Base-by-base conservation (phyloP, 768 basidiomycete species). In the Pleurotus djamor region DNA sequence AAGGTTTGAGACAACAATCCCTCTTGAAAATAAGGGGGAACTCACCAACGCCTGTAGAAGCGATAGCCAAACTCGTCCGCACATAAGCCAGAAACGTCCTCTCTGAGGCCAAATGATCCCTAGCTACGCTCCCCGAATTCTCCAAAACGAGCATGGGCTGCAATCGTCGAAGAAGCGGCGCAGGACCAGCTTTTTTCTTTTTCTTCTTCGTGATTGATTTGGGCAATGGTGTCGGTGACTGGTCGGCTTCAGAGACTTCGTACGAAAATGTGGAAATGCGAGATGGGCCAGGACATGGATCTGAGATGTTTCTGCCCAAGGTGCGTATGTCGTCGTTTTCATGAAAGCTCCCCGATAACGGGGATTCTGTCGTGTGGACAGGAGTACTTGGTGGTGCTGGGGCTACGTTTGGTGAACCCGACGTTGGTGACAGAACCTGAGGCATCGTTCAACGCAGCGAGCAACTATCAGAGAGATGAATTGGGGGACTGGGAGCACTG, bases 41-140 rank as follows among this genome's bases (percentile, higher is more conserved):
- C 70, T 52, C 47, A 69, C 69, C 68, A 50, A 84, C 78, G 8
- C 82, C 83, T 0, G 73, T 74, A 3, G 74, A 74, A 10, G 79
- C 72, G 10, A 82, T 71, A 6, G 79, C 70, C 12, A 80, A 65
- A 54, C 79, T 80, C 28, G 82, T 82, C 44, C 81, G 69, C 17
- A 82, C 69, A 66, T 82, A 83, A 13, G 81, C 79, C 4, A 82
- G 69, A 61, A 79, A 82, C 4, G 79, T 82, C 36, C 80, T 69
- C 61, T 83, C 82, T 5, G 72, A 72, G 1, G 81, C 78, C 7
- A 83, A 71, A 60, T 83, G 81, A 66, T 82, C 81, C n/a, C 82
- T 70, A 37, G 82, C 82, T 52, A 80, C 79, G 55, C 71, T 75
- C 13, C 81, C 80, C 35, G 74, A 71, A 62, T 82, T 83, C 67